These are phyloP conservation scores for Yamadazyma insecticola DNA, from an alignment of 805 yeast species.

Conservation along the genomic window DNA sequence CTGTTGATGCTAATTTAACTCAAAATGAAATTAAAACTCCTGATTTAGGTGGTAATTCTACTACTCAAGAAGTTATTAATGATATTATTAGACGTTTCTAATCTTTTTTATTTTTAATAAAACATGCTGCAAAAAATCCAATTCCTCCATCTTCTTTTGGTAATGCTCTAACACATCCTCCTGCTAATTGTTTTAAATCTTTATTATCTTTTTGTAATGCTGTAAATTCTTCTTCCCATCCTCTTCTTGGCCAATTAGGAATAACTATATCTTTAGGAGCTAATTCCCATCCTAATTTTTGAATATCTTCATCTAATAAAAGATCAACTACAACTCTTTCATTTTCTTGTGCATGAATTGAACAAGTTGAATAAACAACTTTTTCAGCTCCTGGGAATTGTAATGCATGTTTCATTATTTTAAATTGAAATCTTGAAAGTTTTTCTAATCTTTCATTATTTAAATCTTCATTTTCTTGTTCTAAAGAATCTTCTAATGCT, in stretches of 20 bases:
- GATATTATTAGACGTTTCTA: constrained; percentile 62
- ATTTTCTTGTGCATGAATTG: constrained; percentile 89
- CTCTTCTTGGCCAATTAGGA: constrained; percentile 86
- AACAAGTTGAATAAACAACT: constrained; percentile 93
- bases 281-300: constrained; percentile 71
- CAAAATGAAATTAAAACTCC: constrained; percentile 84
- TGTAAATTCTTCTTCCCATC: constrained; percentile 63
- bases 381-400: constrained; percentile 69
- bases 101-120: constrained; percentile 39
- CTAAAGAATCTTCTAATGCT: constrained; percentile 49
- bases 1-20: constrained; percentile 88
- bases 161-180: constrained; percentile 79
- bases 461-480: constrained; percentile 43
- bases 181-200: constrained; percentile 48
- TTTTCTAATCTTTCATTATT: constrained; percentile 60
- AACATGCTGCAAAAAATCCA: constrained; percentile 95
- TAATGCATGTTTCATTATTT: constrained; percentile 85
- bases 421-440: constrained; percentile 81
- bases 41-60: constrained; percentile 86
- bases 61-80: constrained; percentile 82
- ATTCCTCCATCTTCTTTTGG: constrained; percentile 97
- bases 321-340: constrained; percentile 86
- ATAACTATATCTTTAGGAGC: constrained; percentile 57
- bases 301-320: constrained; percentile 60
- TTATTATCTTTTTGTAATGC: constrained; percentile 42